Conservation (phyloP, 2,329 filamentous ascomycete species). For the Fusarium illudens region DNA sequence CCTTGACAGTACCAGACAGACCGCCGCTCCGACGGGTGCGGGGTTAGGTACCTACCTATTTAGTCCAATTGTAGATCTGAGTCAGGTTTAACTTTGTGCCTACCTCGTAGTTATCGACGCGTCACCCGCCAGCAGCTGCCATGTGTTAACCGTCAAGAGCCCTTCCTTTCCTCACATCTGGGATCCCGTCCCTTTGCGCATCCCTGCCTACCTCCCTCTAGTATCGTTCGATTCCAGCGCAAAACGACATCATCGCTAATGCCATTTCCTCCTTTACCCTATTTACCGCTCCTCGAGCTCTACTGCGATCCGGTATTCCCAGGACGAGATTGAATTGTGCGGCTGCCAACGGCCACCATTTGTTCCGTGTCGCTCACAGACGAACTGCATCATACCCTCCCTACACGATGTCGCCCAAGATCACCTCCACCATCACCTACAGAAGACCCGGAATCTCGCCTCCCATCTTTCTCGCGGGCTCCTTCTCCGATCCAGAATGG, state of each 20-base stretch:
- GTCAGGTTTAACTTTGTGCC: background rate
- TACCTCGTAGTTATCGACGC: background rate
- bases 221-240: conserved; percentile 35
- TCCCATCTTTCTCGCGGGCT: conserved; percentile 75
- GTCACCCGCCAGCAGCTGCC: background rate
- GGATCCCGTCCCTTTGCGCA: background rate
- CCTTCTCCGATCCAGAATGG: conserved; percentile 74
- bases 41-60: background rate
- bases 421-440: conserved; percentile 68
- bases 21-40: background rate
- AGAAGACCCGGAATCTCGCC: conserved; percentile 66
- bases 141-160: background rate
- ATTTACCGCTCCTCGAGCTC: background rate
- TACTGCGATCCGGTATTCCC: background rate
- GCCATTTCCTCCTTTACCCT: conserved; percentile 5
- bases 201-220: conserved; percentile 3
- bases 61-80: background rate
- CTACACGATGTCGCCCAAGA: conserved; percentile 30
- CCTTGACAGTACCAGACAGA: background rate
- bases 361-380: conserved; percentile 2
- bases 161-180: background rate
- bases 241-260: conserved; percentile 20
- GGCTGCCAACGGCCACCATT: background rate
- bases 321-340: background rate
- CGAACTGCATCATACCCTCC: conserved; percentile 1